Evolutionary conservation across 2,329 filamentous ascomycete species (phyloP).

Genomic region (Alternaria ventricosa): DNA sequence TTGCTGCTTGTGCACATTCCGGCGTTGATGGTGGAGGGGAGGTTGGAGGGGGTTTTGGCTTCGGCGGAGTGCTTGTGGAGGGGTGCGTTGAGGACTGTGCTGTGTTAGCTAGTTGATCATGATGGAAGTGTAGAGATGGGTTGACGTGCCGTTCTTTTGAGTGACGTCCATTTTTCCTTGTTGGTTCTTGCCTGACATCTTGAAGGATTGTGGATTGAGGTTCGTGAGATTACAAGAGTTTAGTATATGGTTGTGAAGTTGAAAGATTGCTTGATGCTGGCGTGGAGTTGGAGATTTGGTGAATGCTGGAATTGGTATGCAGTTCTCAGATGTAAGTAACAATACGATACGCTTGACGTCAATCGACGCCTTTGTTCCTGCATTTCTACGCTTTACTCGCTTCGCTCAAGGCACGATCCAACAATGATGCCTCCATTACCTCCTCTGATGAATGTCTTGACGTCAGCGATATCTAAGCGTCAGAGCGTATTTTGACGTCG

Average conservation of each 20-base stretch:
- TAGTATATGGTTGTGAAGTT: not conserved
- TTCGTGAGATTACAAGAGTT: not conserved
- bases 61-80: constrained; percentile 31
- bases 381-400: not conserved
- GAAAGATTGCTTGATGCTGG: not conserved
- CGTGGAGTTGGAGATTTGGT: not conserved
- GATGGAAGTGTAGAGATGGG: not conserved
- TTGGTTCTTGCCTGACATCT: constrained; percentile 28
- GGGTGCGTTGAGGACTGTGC: constrained; percentile 31
- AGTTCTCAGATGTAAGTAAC: not conserved
- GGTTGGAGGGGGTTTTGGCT: constrained; percentile 1
- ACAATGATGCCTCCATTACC: constrained; percentile 19
- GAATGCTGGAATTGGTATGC: not conserved
- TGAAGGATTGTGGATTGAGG: constrained; percentile 7
- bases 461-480: constrained; percentile 11
- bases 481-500: not conserved
- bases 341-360: not conserved
- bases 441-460: constrained; percentile 9
- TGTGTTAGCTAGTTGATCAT: not conserved
- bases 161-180: constrained; percentile 35
- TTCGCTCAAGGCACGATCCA: not conserved
- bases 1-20: constrained; percentile 27
- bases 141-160: constrained; percentile 33
- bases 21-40: constrained; percentile 11
- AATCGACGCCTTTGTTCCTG: not conserved